Conservation (phyloP, 1,139 yeast species). For the Saccharomycopsis hybrid region DNA sequence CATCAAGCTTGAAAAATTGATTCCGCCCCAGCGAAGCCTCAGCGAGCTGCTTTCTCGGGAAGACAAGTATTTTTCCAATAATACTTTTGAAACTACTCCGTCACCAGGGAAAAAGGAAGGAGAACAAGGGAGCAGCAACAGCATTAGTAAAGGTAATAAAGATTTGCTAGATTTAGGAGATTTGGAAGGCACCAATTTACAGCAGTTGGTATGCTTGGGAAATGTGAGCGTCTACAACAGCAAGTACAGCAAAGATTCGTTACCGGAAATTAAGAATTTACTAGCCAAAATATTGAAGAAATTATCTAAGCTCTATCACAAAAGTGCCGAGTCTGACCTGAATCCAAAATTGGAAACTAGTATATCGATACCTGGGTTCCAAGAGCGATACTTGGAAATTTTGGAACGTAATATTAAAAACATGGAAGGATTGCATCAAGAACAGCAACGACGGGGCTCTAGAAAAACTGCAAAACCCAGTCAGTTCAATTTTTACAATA, state of each 20-base stretch:
- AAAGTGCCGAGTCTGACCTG: background rate
- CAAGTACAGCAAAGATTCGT: conserved; percentile 1
- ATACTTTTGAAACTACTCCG: background rate
- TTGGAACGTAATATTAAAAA: conserved; percentile 6
- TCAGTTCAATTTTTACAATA: conserved; percentile 11
- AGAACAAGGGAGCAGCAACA: too few relatives aligned
- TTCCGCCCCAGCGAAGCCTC: conserved; percentile 11
- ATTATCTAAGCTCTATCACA: conserved; percentile 12
- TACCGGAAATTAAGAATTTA: conserved; percentile 3
- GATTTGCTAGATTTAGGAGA: background rate
- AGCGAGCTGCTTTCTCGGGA: background rate
- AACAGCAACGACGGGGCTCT: background rate
- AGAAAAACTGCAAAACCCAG: background rate
- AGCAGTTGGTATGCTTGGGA: conserved; percentile 13
- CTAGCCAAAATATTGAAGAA: conserved; percentile 7
- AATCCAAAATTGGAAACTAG: background rate
- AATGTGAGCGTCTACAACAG: conserved; percentile 2
- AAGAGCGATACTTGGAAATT: conserved; percentile 3
- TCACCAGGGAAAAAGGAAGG: too few relatives aligned
- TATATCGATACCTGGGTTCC: background rate
- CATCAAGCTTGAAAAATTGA: conserved; percentile 5
- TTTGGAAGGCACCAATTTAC: conserved; percentile 9
- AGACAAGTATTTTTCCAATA: background rate
- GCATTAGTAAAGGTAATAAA: too few relatives aligned
- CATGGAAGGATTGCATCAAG: background rate